phyloP scores from a whole-genome alignment of 768 basidiomycete genomes.

The Lactarius hengduanensis region DNA sequence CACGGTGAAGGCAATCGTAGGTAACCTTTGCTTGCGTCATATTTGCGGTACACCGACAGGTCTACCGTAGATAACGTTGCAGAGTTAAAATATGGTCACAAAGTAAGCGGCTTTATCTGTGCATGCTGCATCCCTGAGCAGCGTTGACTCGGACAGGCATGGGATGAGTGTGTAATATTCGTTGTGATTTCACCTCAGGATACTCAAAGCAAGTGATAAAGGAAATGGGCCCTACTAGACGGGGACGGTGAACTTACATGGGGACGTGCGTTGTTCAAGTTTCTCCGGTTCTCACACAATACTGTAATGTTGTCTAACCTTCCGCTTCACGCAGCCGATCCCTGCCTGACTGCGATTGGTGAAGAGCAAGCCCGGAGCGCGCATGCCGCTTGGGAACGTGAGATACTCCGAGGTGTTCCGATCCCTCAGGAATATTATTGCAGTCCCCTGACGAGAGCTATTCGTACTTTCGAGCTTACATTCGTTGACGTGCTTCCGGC shows the following conservation, averaged over 20 bases:
- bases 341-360: slow-evolving; percentile 24
- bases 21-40: not conserved
- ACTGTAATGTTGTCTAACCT: not conserved
- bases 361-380: slow-evolving; percentile 27
- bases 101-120: slow-evolving; percentile 11
- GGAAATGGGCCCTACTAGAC: slow-evolving; percentile 25
- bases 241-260: slow-evolving; percentile 26
- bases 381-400: slow-evolving; percentile 24
- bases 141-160: slow-evolving; percentile 9
- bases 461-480: slow-evolving; percentile 26
- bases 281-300: no score
- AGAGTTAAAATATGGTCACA: slow-evolving; percentile 18
- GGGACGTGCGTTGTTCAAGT: slow-evolving; percentile 25
- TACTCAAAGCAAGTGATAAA: not conserved
- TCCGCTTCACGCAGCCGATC: slow-evolving; percentile 24
- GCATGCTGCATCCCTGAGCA: not conserved
- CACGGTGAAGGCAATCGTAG: slow-evolving; percentile 22
- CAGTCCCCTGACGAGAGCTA: slow-evolving; percentile 26
- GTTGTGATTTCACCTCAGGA: not conserved
- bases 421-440: slow-evolving; percentile 24
- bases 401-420: slow-evolving; percentile 17
- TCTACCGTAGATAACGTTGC: slow-evolving; percentile 25
- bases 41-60: not conserved
- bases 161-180: slow-evolving; percentile 22
- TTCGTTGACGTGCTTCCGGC: slow-evolving; percentile 20